A percentile compares a stretch with the other conserved stretches of the same genome.
These are phyloP conservation scores for Vicia villosa DNA, from an alignment of 306 rosid species.

Conservation along the genomic window DNA sequence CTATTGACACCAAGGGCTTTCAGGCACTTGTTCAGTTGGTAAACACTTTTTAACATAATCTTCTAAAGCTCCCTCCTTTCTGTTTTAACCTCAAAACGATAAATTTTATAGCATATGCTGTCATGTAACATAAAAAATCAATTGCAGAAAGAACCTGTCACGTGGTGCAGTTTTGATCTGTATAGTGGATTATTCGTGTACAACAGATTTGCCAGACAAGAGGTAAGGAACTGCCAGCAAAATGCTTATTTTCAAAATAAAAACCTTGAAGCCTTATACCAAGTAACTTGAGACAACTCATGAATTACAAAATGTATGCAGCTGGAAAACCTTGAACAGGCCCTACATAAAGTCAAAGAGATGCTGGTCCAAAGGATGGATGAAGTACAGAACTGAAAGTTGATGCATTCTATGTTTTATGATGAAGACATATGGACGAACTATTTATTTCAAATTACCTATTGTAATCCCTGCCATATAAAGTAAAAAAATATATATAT, in stretches of 20 bases:
- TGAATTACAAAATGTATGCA: conserved; percentile 36
- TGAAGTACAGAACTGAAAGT: conserved; percentile 30
- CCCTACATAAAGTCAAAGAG: conserved; percentile 48
- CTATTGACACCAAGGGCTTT: conserved; percentile 59
- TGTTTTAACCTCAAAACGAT: background rate
- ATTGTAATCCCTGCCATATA: background rate
- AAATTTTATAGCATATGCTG: background rate
- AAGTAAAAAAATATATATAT: no score
- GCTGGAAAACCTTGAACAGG: conserved; percentile 48
- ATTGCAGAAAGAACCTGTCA: conserved; percentile 60
- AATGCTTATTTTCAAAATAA: conserved; percentile 12
- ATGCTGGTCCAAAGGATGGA: conserved; percentile 35
- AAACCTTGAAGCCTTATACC: background rate
- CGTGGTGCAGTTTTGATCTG: conserved; percentile 55
- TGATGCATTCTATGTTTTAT: conserved; percentile 20
- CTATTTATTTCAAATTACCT: background rate
- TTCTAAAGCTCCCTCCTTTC: background rate
- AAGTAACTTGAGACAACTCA: conserved; percentile 19
- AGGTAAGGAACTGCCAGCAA: conserved; percentile 45
- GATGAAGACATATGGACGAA: background rate
- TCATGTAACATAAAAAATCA: background rate
- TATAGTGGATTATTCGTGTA: conserved; percentile 51
- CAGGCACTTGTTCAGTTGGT: conserved; percentile 60
- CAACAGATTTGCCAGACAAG: conserved; percentile 66
- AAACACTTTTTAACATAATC: conserved; percentile 15